Evolutionary conservation across 805 yeast species (phyloP).

Genomic region (Wickerhamiella dianesei): DNA sequence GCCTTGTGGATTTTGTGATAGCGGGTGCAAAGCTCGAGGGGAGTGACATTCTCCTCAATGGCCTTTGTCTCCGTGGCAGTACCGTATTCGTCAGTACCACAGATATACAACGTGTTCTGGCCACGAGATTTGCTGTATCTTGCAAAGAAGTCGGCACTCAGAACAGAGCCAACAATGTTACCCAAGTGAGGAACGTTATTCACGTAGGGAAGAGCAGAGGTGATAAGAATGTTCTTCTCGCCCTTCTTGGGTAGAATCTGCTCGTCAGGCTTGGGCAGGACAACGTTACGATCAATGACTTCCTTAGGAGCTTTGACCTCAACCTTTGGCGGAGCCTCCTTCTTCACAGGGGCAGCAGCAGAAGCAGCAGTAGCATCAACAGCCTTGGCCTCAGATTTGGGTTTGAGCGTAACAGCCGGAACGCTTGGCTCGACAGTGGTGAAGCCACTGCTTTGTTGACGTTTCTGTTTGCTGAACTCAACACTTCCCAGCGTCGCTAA

Average conservation of each 20-base stretch:
- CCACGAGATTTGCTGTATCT: slow-evolving; percentile 83
- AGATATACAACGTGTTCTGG: slow-evolving; percentile 69
- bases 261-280: slow-evolving; percentile 10
- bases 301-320: slow-evolving; percentile 2
- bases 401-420: slow-evolving; percentile 12
- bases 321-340: slow-evolving; percentile 29
- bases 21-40: slow-evolving; percentile 80
- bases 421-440: neutral
- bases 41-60: slow-evolving; percentile 80
- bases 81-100: slow-evolving; percentile 99
- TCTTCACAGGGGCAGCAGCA: slow-evolving; percentile 25
- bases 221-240: slow-evolving; percentile 72
- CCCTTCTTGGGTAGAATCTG: slow-evolving; percentile 52
- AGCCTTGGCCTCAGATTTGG: slow-evolving; percentile 16
- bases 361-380: slow-evolving; percentile 20
- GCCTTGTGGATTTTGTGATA: slow-evolving; percentile 75
- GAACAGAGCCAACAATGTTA: slow-evolving; percentile 87
- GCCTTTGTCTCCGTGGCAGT: slow-evolving; percentile 99
- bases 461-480: neutral
- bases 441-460: neutral
- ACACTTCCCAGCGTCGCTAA: slow-evolving; percentile 7
- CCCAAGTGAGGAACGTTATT: slow-evolving; percentile 98
- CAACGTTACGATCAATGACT: neutral
- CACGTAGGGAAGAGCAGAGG: slow-evolving; percentile 95
- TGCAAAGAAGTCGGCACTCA: slow-evolving; percentile 86